Conservation (phyloP, 345 rosid species). For the Lumnitzera littorea region DNA sequence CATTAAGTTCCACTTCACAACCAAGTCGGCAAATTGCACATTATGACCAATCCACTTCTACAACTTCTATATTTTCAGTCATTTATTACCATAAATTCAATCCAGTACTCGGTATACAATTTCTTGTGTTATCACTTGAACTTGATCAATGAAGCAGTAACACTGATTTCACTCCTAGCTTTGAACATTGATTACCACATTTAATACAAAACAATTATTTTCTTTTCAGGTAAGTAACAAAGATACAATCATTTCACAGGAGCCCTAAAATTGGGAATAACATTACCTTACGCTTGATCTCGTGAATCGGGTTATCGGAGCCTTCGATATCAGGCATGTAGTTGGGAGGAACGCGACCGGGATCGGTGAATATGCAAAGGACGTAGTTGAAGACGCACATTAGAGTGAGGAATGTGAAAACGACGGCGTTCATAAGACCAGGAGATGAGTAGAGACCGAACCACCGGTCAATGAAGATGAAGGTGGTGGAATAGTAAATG, state of each 20-base stretch:
- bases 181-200: too few species aligned
- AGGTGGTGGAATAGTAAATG: slow-evolving; percentile 64
- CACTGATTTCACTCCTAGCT: neutral
- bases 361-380: slow-evolving; percentile 62
- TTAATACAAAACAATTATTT: too few species aligned
- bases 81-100: too few species aligned
- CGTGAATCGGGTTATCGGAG: slow-evolving; percentile 51
- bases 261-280: neutral
- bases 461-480: slow-evolving; percentile 82
- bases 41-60: too few species aligned
- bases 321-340: slow-evolving; percentile 82
- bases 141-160: neutral
- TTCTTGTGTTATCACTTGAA: too few species aligned
- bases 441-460: slow-evolving; percentile 77
- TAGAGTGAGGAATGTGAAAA: slow-evolving; percentile 59
- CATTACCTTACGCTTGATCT: slow-evolving; percentile 87
- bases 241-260: neutral
- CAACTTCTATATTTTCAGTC: too few species aligned
- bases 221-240: neutral
- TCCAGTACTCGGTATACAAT: too few species aligned
- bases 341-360: slow-evolving; percentile 68
- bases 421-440: slow-evolving; percentile 66
- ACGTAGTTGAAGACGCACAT: slow-evolving; percentile 55
- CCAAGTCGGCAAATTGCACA: too few species aligned
- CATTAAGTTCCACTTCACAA: too few species aligned